Base-by-base conservation (phyloP, 805 yeast genomes). In the Metschnikowia amazonensis region DNA sequence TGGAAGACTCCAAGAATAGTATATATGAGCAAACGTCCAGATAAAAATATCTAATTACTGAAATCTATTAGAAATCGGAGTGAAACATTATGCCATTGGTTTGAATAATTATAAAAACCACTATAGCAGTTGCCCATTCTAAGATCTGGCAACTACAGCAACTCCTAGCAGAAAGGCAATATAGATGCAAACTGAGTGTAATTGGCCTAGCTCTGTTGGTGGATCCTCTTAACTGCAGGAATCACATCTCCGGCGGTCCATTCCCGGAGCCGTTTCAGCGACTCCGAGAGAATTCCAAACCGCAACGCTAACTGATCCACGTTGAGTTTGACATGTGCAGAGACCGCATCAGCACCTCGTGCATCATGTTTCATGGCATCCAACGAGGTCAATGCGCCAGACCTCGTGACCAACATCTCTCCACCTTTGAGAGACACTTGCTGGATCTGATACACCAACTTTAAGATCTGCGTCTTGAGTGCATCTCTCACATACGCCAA, bases 171-270 rank as follows among this genome's bases (percentile, higher is more conserved):
- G 23, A 6, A 21, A 4, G 23, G 23, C 6, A 24, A 24, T 24
- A 10, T 24, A 8, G 27, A 21, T 13, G 16, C 14, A 13, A 13
- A 4, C 5, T 28, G 2, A 27, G 29, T 27, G 13, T 27, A 3
- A 13, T 16, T 28, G 31, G 16, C 13, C 31, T 20, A 34, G 25
- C 25, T 13, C 36, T 20, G 36, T 9, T n/a, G 36, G 23, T 54
- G 62, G 5, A 67, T 44, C 46, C 75, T 55, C 57, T 84, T 84
- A 28, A 70, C 58, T n/a, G 70, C 61, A 35, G 64, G 62, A 0
- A 59, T 65, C 4, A 75, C 50, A 55, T 84, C 87, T 13, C 66
- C 76, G 36, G 65, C 67, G 3, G 80, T 68, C 90, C 92, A 86
- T 2, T 80, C 82, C 24, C 67, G 55, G 1, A 81, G 58, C 62